A percentile compares a stretch with the other conserved stretches of the same genome.
Conservation (phyloP, 202 grass and related monocot genomes). For the Musa balbisiana region DNA sequence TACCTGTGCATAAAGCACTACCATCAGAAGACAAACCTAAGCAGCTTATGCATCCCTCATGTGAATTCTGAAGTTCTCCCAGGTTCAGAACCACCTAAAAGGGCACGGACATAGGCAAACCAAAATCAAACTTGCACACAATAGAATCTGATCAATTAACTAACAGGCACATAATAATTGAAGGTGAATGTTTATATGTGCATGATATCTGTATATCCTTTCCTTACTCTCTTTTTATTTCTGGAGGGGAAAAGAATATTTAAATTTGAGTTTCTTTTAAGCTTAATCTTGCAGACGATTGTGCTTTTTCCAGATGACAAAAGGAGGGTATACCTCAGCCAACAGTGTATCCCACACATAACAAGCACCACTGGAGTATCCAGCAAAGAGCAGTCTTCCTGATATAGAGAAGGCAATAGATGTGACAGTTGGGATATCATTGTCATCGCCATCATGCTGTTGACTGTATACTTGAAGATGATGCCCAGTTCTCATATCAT, state of each 20-base stretch:
- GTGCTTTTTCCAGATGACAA: background rate
- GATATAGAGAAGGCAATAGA: conserved; percentile 96
- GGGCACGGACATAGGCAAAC: conserved; percentile 10
- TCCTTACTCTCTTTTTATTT: no score
- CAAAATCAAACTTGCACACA: background rate
- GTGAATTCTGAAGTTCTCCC: conserved; percentile 80
- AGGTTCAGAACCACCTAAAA: conserved; percentile 76
- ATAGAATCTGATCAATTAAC: no score
- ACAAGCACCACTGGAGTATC: conserved; percentile 96
- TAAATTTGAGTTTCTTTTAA: background rate
- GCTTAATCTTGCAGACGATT: background rate
- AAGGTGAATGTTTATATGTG: no score
- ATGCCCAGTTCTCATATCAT: conserved; percentile 96
- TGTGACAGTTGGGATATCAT: conserved; percentile 66
- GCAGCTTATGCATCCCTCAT: conserved; percentile 81
- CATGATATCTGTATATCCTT: no score
- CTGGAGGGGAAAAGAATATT: background rate
- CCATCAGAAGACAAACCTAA: conserved; percentile 90
- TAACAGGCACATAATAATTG: no score
- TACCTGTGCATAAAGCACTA: conserved; percentile 98
- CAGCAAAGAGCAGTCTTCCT: conserved; percentile 94
- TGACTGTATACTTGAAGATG: conserved; percentile 86
- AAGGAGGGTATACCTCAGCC: conserved; percentile 54
- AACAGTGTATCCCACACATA: conserved; percentile 97
- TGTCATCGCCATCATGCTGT: conserved; percentile 50